Conservation (phyloP, 176 grass and related monocot genomes). For the Triticum urartu region DNA sequence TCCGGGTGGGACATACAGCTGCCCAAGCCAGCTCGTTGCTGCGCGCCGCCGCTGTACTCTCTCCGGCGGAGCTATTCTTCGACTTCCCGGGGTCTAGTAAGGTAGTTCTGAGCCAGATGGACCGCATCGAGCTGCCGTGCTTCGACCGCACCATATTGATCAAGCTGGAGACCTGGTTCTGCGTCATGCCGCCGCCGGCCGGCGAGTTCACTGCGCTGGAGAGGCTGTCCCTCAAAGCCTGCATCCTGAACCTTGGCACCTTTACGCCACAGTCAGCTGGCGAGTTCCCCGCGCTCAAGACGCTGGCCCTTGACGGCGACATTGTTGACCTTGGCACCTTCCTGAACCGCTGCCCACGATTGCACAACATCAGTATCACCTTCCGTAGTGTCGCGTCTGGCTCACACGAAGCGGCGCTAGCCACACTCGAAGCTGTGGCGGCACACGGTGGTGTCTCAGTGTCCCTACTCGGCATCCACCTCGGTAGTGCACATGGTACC, state of each 20-base stretch:
- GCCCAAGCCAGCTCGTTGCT: not conserved
- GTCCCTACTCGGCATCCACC: not conserved
- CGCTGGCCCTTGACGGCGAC: not conserved
- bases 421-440: not conserved
- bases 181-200: not conserved
- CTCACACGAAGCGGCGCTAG: not conserved
- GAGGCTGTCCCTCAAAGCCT: not conserved
- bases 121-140: not conserved
- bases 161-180: not conserved
- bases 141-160: not conserved
- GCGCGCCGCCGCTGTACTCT: not conserved
- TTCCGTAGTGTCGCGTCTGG: not conserved
- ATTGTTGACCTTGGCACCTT: not conserved
- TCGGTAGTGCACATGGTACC: not conserved
- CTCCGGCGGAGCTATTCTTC: not conserved
- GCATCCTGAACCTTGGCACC: not conserved
- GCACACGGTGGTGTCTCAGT: not conserved
- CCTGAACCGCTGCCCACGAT: not conserved
- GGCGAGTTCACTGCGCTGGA: not conserved
- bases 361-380: not conserved
- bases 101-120: not conserved
- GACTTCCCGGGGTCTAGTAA: not conserved
- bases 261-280: not conserved
- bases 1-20: not conserved
- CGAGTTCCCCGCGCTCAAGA: not conserved